A percentile compares a stretch with the other conserved stretches of the same genome.
Evolutionary conservation across 116 monocot genomes (phyloP).

Genomic region (Trichopus zeylanicus): DNA sequence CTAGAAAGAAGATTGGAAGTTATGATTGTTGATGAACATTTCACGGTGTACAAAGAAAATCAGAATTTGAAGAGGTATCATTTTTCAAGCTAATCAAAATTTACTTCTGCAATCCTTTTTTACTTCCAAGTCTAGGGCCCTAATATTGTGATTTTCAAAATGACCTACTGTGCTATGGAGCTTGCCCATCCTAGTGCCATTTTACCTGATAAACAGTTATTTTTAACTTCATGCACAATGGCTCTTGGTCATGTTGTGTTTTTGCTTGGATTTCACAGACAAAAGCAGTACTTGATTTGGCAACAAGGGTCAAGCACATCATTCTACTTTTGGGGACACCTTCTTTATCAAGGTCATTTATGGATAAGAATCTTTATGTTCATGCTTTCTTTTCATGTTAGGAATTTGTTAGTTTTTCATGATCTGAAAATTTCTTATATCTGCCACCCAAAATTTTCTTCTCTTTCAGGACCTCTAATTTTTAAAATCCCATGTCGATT

Average conservation of each 20-base stretch:
- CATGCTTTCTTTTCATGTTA: too few species aligned
- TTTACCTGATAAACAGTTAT: too few species aligned
- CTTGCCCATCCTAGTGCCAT: too few species aligned
- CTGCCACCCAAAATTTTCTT: too few species aligned
- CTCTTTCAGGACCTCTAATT: too few species aligned
- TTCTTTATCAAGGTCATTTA: conserved; percentile 85
- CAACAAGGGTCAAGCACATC: conserved; percentile 45
- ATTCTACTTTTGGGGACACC: conserved; percentile 95
- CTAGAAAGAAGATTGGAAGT: conserved; percentile 59
- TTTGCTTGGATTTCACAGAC: conserved; percentile 34
- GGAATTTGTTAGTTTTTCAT: too few species aligned
- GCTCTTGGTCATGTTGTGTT: conserved; percentile 1
- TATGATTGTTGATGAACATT: conserved; percentile 91
- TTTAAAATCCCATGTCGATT: too few species aligned
- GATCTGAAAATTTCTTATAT: too few species aligned
- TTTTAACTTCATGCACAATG: background rate
- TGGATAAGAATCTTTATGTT: too few species aligned
- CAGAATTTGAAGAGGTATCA: conserved; percentile 84
- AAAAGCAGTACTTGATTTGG: conserved; percentile 58
- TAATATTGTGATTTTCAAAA: background rate
- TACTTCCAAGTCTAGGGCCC: background rate
- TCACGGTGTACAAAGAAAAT: conserved; percentile 86
- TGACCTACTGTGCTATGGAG: too few species aligned
- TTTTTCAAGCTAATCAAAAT: too few species aligned
- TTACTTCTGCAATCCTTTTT: background rate